phyloP scores from a whole-genome alignment of 306 rosid species.

The Styphnolobium japonicum region DNA sequence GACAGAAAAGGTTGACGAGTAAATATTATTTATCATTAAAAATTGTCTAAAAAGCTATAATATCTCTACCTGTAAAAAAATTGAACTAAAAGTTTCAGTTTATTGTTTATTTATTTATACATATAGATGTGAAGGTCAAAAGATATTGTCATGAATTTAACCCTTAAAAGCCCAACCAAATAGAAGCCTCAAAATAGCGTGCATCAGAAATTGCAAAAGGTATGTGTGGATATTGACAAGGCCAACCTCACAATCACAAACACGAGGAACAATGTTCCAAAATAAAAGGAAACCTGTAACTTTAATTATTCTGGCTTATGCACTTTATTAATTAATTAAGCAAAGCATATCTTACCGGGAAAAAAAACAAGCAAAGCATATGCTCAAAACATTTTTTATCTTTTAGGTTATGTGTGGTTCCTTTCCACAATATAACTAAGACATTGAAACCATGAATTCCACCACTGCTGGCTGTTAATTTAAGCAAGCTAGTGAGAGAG shows the following conservation, averaged over 20 bases:
- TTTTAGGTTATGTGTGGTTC: not conserved
- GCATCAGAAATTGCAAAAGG: no score
- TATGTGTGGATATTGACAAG: not conserved
- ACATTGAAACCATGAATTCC: not conserved
- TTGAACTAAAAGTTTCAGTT: no score
- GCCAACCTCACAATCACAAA: not conserved
- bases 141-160: no score
- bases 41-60: no score
- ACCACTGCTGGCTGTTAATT: not conserved
- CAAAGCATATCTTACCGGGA: slow-evolving; percentile 37
- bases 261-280: slow-evolving; percentile 1
- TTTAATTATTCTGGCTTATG: slow-evolving; percentile 6
- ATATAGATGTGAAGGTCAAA: no score
- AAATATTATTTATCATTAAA: no score
- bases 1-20: no score
- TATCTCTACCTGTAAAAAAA: no score
- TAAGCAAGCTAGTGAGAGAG: not conserved
- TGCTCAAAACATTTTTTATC: not conserved
- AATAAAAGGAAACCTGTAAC: slow-evolving; percentile 1
- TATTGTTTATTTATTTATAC: no score
- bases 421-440: not conserved
- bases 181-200: no score
- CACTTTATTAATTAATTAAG: slow-evolving; percentile 21
- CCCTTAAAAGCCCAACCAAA: no score
- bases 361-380: slow-evolving; percentile 39